Conservation (phyloP, 495 filamentous ascomycete species). For the Talaromyces thailandensis region DNA sequence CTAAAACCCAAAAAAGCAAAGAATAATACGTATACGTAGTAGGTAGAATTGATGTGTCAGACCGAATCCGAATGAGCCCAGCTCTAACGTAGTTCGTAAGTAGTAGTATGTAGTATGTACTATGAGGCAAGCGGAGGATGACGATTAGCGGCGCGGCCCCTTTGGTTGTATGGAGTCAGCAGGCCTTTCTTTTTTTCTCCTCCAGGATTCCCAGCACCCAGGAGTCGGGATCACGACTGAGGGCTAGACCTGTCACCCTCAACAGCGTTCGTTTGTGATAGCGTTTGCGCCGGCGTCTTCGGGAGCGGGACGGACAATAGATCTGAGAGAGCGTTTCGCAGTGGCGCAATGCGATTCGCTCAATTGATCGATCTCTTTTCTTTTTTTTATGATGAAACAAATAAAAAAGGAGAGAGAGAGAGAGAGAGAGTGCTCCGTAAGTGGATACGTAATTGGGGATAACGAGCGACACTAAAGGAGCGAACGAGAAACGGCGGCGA, state of each 20-base stretch:
- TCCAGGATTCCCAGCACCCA: neutral
- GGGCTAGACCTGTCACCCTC: neutral
- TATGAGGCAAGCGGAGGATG: neutral
- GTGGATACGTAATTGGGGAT: neutral
- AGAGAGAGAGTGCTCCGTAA: neutral
- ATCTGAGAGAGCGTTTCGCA: neutral
- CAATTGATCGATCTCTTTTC: neutral
- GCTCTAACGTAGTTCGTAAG: neutral
- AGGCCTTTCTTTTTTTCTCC: neutral
- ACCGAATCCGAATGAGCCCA: neutral
- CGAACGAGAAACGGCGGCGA: neutral
- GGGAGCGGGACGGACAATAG: neutral
- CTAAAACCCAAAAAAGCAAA: constrained; percentile 1
- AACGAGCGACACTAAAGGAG: neutral
- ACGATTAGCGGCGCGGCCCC: neutral
- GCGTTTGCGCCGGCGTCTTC: neutral
- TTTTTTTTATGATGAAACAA: neutral
- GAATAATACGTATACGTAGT: too few species aligned
- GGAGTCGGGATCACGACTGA: neutral
- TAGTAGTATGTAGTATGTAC: too few species aligned
- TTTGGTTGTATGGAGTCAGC: neutral
- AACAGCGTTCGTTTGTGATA: neutral
- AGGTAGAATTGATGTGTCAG: neutral
- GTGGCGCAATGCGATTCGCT: neutral
- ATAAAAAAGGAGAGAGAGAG: neutral